These are phyloP conservation scores for Waltiozyma sp. DNA, from an alignment of 1,139 yeast genomes.

Conservation along the genomic window DNA sequence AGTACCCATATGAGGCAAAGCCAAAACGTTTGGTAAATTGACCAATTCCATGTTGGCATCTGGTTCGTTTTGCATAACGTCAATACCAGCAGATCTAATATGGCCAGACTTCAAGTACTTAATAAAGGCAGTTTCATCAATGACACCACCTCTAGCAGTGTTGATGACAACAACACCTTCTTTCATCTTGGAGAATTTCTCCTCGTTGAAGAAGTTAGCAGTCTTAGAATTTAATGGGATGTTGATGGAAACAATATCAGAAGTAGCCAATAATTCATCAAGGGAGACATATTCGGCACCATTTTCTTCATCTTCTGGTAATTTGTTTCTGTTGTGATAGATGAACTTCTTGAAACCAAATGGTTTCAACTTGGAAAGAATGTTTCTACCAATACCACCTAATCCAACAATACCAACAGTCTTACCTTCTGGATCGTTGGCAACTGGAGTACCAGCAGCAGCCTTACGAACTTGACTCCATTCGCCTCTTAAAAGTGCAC, in stretches of 20 bases:
- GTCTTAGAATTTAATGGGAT: constrained; percentile 54
- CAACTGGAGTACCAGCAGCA: constrained; percentile 34
- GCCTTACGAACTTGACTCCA: constrained; percentile 36
- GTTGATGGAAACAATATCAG: constrained; percentile 53
- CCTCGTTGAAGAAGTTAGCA: constrained; percentile 44
- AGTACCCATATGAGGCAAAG: constrained; percentile 81
- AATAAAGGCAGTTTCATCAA: constrained; percentile 55
- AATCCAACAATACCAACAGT: constrained; percentile 60
- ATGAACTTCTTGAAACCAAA: constrained; percentile 51
- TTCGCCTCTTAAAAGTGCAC: constrained; percentile 39
- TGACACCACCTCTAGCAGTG: constrained; percentile 67
- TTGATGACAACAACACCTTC: constrained; percentile 54
- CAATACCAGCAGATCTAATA: constrained; percentile 66
- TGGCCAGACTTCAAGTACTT: constrained; percentile 57
- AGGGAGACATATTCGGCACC: constrained; percentile 44
- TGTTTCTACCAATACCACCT: constrained; percentile 71
- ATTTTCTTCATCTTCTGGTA: constrained; percentile 42
- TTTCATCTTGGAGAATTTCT: constrained; percentile 46
- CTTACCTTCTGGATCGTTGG: constrained; percentile 51
- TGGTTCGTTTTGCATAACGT: constrained; percentile 83
- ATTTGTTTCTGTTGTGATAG: constrained; percentile 49
- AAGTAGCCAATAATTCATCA: constrained; percentile 41
- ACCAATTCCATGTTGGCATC: constrained; percentile 46
- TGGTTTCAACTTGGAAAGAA: constrained; percentile 49
- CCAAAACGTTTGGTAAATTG: constrained; percentile 41